Evolutionary conservation across 192 early-diverging fungal genomes (phyloP), one percentile per base, ranked within the genome.

Genomic region (Coemansia furcata): DNA sequence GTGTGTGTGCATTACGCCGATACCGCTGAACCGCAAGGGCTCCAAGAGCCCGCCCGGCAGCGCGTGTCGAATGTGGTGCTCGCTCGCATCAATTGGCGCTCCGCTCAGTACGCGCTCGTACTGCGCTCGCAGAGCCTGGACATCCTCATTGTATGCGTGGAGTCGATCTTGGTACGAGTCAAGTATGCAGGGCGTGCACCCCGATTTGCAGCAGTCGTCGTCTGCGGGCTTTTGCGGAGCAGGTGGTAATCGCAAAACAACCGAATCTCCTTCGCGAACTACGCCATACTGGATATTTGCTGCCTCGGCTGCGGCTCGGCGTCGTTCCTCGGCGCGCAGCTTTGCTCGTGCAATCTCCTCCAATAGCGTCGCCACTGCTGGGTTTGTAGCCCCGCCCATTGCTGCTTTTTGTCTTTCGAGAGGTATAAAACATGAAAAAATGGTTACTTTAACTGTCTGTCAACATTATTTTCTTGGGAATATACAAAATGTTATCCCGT

Each of bases 141-240:
- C 64, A 2, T 40, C 50, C 4, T 42, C 14, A 3, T 57, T 11
- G 37, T 84, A 49, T 29, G 60, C 67, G 11, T 30, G 37, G 0
- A 76, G 50, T 3, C 68, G 65, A 6, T 76, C 82, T 17, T 55
- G 55, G 54, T 80, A 84, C 17, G 75, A 73, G 52, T 80, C 78
- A 44, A 77, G 42, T 21, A 84, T 76, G 42, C 82, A 84, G 23
- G 82, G 82, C 26, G 77, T 80, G 71, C 82, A 84, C 14, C 82
- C 77, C 0, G 70, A 72, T 36, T 69, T 47, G 64, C 82, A 84
- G 78, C 82, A 84, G 15, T 84, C 82, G 3, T 66, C 65, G 29
- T 65, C 33, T 0, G 32, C n/a, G 6, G 82, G 82, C 60, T 58
- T 60, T 23, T 4, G 15, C 8, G 82, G 82, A 12, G 62, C 32